Percentiles rank a stretch among this genome's conserved stretches.
These are phyloP conservation scores for Ceratocystis cubensis DNA, from an alignment of 2,329 filamentous ascomycete species.

Conservation along the genomic window DNA sequence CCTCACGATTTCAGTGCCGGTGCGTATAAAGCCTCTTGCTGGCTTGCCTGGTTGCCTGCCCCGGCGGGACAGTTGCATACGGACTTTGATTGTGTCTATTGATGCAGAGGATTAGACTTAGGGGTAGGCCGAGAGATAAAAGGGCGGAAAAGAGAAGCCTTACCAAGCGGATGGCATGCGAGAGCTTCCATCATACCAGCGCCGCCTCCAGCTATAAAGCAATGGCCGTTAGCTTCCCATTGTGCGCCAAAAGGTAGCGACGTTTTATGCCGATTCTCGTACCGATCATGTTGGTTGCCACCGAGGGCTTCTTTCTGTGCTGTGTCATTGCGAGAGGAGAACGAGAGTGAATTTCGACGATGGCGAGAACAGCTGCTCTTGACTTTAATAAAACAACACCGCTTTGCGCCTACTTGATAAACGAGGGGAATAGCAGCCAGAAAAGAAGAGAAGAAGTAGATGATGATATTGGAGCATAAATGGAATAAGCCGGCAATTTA, in stretches of 20 bases:
- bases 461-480: background rate
- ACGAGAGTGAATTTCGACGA: background rate
- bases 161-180: constrained; percentile 85
- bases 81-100: constrained; percentile 90
- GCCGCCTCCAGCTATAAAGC: constrained; percentile 69
- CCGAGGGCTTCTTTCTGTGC: constrained; percentile 56
- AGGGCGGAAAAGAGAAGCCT: constrained; percentile 24
- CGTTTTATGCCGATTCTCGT: constrained; percentile 23
- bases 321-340: constrained; percentile 27
- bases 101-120: background rate
- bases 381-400: background rate
- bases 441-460: constrained; percentile 15
- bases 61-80: constrained; percentile 92
- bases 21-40: constrained; percentile 75
- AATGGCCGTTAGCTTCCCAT: constrained; percentile 35
- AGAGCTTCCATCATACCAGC: constrained; percentile 99
- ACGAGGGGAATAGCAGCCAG: constrained; percentile 6
- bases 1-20: constrained; percentile 73
- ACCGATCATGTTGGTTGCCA: constrained; percentile 86
- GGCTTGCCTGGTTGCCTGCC: constrained; percentile 72
- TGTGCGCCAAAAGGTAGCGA: background rate
- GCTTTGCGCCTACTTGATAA: background rate
- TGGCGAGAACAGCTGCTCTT: background rate
- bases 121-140: constrained; percentile 19
- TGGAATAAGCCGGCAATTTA: background rate